A percentile compares a stretch with the other conserved stretches of the same genome.
Evolutionary conservation across 2,329 filamentous ascomycete species (phyloP).

Genomic region (Penicillium vulpinum): DNA sequence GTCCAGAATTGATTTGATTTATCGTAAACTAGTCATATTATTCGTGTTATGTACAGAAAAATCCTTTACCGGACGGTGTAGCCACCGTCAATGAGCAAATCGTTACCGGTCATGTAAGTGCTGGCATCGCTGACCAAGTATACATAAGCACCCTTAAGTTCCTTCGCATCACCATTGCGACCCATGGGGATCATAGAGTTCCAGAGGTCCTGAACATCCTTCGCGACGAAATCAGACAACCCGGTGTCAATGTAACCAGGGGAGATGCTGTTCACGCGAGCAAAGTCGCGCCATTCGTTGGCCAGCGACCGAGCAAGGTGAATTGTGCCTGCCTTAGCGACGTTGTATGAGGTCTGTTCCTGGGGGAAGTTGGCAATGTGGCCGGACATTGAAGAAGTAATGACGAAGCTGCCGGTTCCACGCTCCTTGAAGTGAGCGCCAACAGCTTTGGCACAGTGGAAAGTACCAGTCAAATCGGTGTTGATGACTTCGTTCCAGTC

Average conservation of each 20-base stretch:
- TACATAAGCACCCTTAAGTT: constrained; percentile 62
- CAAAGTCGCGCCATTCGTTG: constrained; percentile 70
- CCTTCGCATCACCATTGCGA: constrained; percentile 63
- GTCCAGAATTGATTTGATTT: neutral
- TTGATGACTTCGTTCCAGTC: constrained; percentile 77
- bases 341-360: constrained; percentile 66
- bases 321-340: constrained; percentile 67
- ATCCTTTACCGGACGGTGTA: constrained; percentile 46
- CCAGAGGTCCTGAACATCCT: constrained; percentile 60
- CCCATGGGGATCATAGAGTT: constrained; percentile 61
- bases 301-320: constrained; percentile 64
- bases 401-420: constrained; percentile 64
- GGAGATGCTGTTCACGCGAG: constrained; percentile 67
- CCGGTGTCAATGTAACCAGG: constrained; percentile 70
- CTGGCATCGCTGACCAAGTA: constrained; percentile 51
- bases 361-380: constrained; percentile 60
- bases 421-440: constrained; percentile 73
- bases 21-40: neutral
- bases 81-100: constrained; percentile 52
- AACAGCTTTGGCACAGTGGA: constrained; percentile 85
- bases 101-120: constrained; percentile 51
- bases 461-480: constrained; percentile 82
- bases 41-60: constrained; percentile 11
- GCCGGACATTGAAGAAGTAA: constrained; percentile 64
- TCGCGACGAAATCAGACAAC: constrained; percentile 63